Conservation (phyloP, 106 monocot genomes). For the Allium sativum region DNA sequence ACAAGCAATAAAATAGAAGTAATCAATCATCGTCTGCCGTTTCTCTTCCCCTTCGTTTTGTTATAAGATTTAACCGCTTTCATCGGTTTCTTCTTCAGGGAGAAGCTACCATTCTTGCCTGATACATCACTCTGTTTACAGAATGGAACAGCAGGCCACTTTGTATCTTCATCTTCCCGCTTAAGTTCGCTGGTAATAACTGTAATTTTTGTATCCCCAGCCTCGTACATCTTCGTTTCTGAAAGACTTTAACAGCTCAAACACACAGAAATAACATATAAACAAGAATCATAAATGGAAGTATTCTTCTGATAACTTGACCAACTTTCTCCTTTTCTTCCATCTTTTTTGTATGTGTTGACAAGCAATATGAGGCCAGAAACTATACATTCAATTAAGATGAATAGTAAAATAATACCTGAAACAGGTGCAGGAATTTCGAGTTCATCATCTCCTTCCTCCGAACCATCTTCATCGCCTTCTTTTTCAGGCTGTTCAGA, state of each 20-base stretch:
- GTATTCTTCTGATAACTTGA: no score
- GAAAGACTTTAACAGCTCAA: neutral
- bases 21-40: conserved; percentile 3
- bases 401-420: conserved; percentile 17
- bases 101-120: conserved; percentile 5
- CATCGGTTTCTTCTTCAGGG: conserved; percentile 2
- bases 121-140: conserved; percentile 1
- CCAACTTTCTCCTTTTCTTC: no score
- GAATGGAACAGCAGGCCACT: neutral
- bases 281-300: no score
- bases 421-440: conserved; percentile 9
- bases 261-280: no score
- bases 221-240: conserved; percentile 16
- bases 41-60: neutral
- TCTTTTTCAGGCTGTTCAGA: conserved; percentile 6
- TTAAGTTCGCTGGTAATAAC: conserved; percentile 12
- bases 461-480: conserved; percentile 5
- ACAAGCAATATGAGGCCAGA: no score
- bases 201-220: conserved; percentile 5
- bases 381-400: neutral
- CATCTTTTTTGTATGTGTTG: no score
- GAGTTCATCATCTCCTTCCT: conserved; percentile 28
- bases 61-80: neutral
- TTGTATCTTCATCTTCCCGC: conserved; percentile 6
- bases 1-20: no score